Conservation (phyloP, 176 grass and related monocot genomes). For the Phragmites australis region DNA sequence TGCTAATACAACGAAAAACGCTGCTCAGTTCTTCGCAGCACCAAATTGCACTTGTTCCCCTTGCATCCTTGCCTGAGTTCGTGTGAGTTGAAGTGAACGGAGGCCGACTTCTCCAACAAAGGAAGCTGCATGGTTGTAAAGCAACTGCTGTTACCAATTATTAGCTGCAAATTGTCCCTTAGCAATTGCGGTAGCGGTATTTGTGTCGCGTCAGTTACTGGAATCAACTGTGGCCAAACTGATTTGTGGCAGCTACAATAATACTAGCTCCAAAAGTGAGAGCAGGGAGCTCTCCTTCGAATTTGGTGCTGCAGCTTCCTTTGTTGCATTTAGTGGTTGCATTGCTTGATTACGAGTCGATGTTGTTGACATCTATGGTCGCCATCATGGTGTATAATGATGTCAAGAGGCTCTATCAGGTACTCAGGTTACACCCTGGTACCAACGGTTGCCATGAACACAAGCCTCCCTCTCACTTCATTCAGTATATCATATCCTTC, state of each 20-base stretch:
- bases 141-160: background rate
- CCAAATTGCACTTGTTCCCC: too few species aligned
- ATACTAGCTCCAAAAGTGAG: too few species aligned
- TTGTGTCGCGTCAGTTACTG: background rate
- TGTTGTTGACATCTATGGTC: constrained; percentile 25
- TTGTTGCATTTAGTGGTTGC: background rate
- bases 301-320: too few species aligned
- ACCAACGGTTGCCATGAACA: constrained; percentile 21
- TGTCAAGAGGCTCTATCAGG: background rate
- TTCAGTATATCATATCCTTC: constrained; percentile 28
- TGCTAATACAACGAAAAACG: too few species aligned
- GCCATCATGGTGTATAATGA: constrained; percentile 3
- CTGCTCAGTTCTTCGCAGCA: too few species aligned
- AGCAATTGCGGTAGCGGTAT: background rate
- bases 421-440: background rate
- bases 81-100: too few species aligned
- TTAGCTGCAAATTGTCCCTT: background rate
- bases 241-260: background rate
- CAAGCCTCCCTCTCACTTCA: constrained; percentile 26
- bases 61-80: too few species aligned
- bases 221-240: background rate
- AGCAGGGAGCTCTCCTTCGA: too few species aligned
- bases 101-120: too few species aligned
- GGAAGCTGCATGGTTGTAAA: background rate
- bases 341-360: background rate